Conservation (phyloP, 306 rosid species). For the Castanopsis chinensis region DNA sequence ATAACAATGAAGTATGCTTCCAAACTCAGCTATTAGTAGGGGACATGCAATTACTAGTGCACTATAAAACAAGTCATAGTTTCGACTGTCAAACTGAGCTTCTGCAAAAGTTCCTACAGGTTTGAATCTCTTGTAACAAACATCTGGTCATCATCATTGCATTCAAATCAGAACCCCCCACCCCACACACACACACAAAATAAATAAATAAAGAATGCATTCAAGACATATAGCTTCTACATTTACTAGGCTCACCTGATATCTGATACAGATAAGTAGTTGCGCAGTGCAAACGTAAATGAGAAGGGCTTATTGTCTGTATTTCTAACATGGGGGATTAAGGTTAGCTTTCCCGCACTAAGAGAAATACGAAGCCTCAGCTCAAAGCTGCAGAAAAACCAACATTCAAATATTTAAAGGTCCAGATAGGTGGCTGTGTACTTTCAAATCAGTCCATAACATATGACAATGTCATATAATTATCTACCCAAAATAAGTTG, state of each 20-base stretch:
- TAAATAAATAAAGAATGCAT: not conserved
- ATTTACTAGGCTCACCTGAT: conserved; percentile 51
- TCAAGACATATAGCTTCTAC: not conserved
- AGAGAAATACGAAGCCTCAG: conserved; percentile 60
- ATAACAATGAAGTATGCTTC: conserved; percentile 10
- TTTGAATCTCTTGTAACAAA: not conserved
- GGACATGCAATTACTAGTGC: not conserved
- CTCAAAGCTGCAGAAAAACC: conserved; percentile 54
- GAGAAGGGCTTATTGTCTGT: conserved; percentile 54
- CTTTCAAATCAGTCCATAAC: not conserved
- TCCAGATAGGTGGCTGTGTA: conserved; percentile 4
- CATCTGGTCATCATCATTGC: not conserved
- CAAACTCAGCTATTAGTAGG: conserved; percentile 3
- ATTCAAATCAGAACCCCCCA: not conserved
- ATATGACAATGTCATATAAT: not conserved
- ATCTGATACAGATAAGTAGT: conserved; percentile 68
- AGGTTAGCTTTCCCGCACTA: conserved; percentile 58
- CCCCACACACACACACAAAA: too few species aligned
- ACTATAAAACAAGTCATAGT: not conserved
- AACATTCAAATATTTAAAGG: not conserved
- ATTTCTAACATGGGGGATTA: conserved; percentile 67
- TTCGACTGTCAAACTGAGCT: too few species aligned
- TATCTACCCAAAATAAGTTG: not conserved
- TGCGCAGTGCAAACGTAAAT: conserved; percentile 57
- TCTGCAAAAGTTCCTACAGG: not conserved